Evolutionary conservation across 495 filamentous ascomycete genomes (phyloP).

Genomic region (Penicillium cinerascens): DNA sequence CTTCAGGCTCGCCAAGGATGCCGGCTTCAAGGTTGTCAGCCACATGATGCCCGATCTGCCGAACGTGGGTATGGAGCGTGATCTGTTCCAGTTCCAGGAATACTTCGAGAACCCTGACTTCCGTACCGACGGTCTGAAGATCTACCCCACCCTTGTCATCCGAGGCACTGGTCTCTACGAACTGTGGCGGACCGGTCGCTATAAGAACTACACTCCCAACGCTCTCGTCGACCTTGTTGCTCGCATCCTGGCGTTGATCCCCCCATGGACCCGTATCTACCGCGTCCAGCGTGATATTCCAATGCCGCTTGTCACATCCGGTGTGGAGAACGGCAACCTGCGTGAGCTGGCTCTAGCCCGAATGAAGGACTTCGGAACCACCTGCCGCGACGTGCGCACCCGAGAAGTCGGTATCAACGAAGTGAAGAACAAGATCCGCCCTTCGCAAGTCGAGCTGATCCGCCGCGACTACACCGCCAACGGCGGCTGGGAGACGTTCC

Average conservation of each 20-base stretch:
- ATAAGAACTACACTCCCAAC: slow-evolving; percentile 98
- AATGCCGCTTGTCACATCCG: slow-evolving; percentile 95
- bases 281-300: slow-evolving; percentile 97
- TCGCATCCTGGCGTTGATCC: slow-evolving; percentile 87
- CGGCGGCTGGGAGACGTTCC: slow-evolving; percentile 95
- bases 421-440: slow-evolving; percentile 96
- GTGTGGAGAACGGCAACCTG: slow-evolving; percentile 96
- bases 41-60: slow-evolving; percentile 99
- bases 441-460: slow-evolving; percentile 94
- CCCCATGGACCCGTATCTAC: slow-evolving; percentile 98
- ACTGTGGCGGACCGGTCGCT: slow-evolving; percentile 92
- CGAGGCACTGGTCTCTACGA: slow-evolving; percentile 96
- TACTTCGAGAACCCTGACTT: slow-evolving; percentile 97
- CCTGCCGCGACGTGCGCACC: slow-evolving; percentile 95
- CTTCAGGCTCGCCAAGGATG: slow-evolving; percentile 91
- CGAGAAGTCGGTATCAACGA: slow-evolving; percentile 98
- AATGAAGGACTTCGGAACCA: slow-evolving; percentile 98
- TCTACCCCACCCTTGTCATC: slow-evolving; percentile 97
- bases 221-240: slow-evolving; percentile 93
- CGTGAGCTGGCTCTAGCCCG: slow-evolving; percentile 86
- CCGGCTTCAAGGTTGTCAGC: slow-evolving; percentile 96
- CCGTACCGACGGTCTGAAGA: slow-evolving; percentile 96
- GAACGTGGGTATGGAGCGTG: slow-evolving; percentile 97
- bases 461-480: slow-evolving; percentile 93
- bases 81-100: slow-evolving; percentile 92